phyloP scores from a whole-genome alignment of 2,329 filamentous ascomycete genomes.

The Talaromyces sp. region DNA sequence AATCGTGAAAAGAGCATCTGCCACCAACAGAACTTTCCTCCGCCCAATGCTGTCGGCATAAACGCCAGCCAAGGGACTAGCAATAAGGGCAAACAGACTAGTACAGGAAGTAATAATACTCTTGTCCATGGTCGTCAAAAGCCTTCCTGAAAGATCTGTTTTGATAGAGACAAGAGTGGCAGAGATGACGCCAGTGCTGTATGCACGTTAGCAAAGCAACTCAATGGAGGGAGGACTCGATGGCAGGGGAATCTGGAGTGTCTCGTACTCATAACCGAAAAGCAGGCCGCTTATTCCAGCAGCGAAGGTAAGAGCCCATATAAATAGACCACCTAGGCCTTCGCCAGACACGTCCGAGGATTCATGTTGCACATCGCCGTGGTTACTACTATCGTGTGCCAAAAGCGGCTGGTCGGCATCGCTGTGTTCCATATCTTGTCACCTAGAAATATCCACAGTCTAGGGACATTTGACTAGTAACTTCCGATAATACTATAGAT shows the following conservation, averaged over 20 bases:
- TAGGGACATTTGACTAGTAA: neutral
- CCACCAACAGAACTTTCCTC: conserved; percentile 44
- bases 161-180: conserved; percentile 55
- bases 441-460: neutral
- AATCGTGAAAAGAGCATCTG: conserved; percentile 42
- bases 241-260: neutral
- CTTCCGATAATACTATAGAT: neutral
- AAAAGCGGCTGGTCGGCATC: conserved; percentile 13
- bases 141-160: conserved; percentile 48
- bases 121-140: conserved; percentile 52
- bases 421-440: conserved; percentile 4
- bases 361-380: neutral
- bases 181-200: conserved; percentile 56
- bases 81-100: conserved; percentile 53
- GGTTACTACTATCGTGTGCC: neutral
- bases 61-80: conserved; percentile 50
- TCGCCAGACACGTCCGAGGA: neutral
- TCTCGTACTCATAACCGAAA: conserved; percentile 56
- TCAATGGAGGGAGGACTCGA: neutral
- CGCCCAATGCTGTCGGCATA: conserved; percentile 48
- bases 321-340: conserved; percentile 40
- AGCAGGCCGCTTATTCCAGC: conserved; percentile 55
- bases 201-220: neutral
- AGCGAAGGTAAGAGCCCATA: conserved; percentile 53
- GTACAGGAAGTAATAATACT: conserved; percentile 55